Conservation (phyloP, 1,139 yeast species). For the Blastobotrys malaysiensis region DNA sequence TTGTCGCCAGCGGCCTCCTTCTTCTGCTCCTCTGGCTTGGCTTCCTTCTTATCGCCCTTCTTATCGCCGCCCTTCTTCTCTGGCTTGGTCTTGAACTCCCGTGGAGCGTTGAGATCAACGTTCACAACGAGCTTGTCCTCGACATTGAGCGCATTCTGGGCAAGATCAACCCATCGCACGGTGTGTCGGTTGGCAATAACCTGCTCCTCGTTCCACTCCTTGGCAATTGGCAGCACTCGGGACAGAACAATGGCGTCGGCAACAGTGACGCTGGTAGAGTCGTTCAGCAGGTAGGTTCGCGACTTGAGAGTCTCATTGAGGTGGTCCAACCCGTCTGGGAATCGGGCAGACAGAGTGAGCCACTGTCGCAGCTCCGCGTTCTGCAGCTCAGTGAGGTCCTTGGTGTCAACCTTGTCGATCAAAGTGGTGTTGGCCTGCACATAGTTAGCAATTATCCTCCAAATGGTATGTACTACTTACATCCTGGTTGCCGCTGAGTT, state of each 20-base stretch:
- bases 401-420: slow-evolving; percentile 17
- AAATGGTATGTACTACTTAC: slow-evolving; percentile 1
- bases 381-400: slow-evolving; percentile 35
- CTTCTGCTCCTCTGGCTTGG: slow-evolving; percentile 31
- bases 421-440: slow-evolving; percentile 21
- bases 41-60: slow-evolving; percentile 47
- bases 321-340: slow-evolving; percentile 49
- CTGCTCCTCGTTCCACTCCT: slow-evolving; percentile 53
- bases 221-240: slow-evolving; percentile 54
- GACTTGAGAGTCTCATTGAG: slow-evolving; percentile 67
- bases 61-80: slow-evolving; percentile 33
- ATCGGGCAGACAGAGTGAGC: slow-evolving; percentile 60
- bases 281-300: slow-evolving; percentile 69
- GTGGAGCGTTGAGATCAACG: slow-evolving; percentile 58
- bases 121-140: slow-evolving; percentile 51
- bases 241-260: slow-evolving; percentile 68
- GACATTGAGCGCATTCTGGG: slow-evolving; percentile 58
- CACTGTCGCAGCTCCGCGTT: slow-evolving; percentile 79
- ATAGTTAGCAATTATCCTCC: slow-evolving; percentile 6
- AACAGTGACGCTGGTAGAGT: slow-evolving; percentile 53
- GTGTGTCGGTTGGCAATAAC: slow-evolving; percentile 65
- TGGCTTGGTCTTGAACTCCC: slow-evolving; percentile 58
- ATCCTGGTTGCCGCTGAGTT: slow-evolving; percentile 18
- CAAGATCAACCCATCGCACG: slow-evolving; percentile 83
- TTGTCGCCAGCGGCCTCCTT: slow-evolving; percentile 64